A percentile compares a stretch with the other conserved stretches of the same genome.
phyloP scores from a whole-genome alignment of 1,284 basidiomycete species.

The Cryptococcus depauperatus region DNA sequence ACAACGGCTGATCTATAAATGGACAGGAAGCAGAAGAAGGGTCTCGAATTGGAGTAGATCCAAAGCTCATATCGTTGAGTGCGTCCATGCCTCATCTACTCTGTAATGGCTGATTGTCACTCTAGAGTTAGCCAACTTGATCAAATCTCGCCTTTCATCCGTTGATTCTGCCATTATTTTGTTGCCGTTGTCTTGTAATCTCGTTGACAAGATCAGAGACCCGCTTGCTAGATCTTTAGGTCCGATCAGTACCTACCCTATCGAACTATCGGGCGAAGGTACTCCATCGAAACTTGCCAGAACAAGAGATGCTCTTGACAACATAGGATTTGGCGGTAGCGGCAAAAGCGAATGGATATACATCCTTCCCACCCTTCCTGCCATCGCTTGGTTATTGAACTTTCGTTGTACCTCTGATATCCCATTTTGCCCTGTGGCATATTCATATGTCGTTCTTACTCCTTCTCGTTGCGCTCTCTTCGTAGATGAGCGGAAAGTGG shows the following conservation, averaged over 20 bases:
- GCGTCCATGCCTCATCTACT: conserved; percentile 3
- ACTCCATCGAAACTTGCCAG: conserved; percentile 28
- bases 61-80: conserved; percentile 69
- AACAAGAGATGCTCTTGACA: conserved; percentile 31
- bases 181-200: conserved; percentile 56
- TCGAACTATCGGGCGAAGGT: conserved; percentile 60
- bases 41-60: conserved; percentile 73
- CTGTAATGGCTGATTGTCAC: background rate
- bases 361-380: conserved; percentile 44
- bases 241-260: conserved; percentile 64
- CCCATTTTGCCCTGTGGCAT: conserved; percentile 79
- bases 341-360: conserved; percentile 30
- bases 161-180: conserved; percentile 56
- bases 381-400: conserved; percentile 68
- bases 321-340: conserved; percentile 27
- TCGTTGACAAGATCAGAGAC: conserved; percentile 75
- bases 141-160: conserved; percentile 36
- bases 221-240: conserved; percentile 61
- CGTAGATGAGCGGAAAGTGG: conserved; percentile 35
- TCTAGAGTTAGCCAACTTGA: conserved; percentile 17
- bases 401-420: conserved; percentile 67
- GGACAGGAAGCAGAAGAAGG: conserved; percentile 54
- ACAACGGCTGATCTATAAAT: conserved; percentile 2
- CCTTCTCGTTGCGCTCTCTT: conserved; percentile 46
- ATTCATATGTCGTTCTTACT: conserved; percentile 69